Evolutionary conservation across 345 rosid species (phyloP).

Genomic region (Populus davidiana): DNA sequence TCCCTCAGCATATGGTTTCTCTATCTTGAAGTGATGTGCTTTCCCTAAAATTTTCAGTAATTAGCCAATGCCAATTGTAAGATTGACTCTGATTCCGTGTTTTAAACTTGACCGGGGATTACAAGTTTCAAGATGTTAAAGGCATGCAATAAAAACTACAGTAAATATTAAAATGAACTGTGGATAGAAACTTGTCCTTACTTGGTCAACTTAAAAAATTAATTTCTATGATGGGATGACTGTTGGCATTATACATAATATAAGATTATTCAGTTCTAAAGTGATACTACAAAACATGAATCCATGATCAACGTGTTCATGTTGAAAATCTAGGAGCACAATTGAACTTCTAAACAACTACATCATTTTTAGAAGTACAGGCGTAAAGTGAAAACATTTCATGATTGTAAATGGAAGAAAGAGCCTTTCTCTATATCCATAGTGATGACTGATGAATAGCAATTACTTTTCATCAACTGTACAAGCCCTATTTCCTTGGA

Average conservation of each 20-base stretch:
- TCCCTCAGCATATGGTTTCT: background rate
- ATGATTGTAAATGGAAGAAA: background rate
- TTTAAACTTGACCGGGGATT: background rate
- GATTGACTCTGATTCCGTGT: background rate
- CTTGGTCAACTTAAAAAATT: background rate
- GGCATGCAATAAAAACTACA: background rate
- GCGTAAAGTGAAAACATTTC: background rate
- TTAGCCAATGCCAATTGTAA: background rate
- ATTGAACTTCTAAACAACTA: background rate
- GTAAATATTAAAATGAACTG: background rate
- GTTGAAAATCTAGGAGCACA: background rate
- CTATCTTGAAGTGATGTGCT: background rate
- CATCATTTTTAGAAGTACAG: background rate
- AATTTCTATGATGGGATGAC: background rate
- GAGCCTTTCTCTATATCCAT: no score
- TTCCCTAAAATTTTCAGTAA: background rate
- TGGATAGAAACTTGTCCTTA: background rate
- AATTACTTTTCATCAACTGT: no score
- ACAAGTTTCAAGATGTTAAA: background rate
- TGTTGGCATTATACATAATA: background rate
- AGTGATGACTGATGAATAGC: no score
- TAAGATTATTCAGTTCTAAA: background rate
- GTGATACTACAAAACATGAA: background rate
- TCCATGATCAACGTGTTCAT: background rate
- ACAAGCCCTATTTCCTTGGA: no score